Evolutionary conservation across 2,329 filamentous ascomycete genomes (phyloP).

Genomic region (Diaporthe eres): DNA sequence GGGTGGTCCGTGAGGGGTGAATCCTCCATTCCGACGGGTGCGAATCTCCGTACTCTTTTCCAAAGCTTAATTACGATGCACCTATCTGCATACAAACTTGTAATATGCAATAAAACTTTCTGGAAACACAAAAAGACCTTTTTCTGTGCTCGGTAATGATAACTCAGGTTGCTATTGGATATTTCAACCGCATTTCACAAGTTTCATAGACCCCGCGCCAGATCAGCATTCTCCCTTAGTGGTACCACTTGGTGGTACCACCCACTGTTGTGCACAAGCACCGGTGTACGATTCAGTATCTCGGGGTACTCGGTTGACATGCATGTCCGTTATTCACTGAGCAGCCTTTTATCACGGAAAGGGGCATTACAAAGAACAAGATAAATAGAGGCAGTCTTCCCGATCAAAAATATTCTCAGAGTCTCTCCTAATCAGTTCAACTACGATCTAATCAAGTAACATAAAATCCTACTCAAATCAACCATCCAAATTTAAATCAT

Average conservation of each 20-base stretch:
- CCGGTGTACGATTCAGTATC: neutral
- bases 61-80: neutral
- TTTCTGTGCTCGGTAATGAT: neutral
- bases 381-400: neutral
- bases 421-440: neutral
- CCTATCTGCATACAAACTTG: neutral
- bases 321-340: neutral
- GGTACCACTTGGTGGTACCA: constrained; percentile 10
- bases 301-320: neutral
- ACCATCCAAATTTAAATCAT: neutral
- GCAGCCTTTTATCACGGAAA: neutral
- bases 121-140: no score
- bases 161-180: neutral
- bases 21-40: no score
- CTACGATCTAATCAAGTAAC: neutral
- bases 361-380: neutral
- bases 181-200: neutral
- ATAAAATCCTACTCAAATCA: neutral
- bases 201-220: neutral
- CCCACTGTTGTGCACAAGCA: neutral
- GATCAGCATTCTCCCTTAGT: neutral
- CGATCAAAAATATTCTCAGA: neutral
- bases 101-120: no score
- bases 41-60: neutral
- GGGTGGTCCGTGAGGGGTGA: no score